Evolutionary conservation across 371 early-diverging fungal species (phyloP).

Genomic region (Entomophthora muscae): DNA sequence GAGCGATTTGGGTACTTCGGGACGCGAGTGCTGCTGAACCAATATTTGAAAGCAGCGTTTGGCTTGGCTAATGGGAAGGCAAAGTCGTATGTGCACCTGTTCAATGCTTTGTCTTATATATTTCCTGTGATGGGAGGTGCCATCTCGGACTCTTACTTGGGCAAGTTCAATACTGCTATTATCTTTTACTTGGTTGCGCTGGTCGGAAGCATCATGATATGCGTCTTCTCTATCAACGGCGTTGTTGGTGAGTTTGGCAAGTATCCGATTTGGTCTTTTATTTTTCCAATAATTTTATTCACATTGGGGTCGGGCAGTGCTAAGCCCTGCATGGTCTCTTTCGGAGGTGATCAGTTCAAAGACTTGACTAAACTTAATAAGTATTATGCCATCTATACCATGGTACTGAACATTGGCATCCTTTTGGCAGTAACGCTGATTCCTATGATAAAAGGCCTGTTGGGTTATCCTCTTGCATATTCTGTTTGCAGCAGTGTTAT

Average conservation of each 20-base stretch:
- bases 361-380: background rate
- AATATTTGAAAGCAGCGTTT: too few species aligned
- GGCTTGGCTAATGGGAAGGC: too few species aligned
- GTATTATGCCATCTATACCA: slow-evolving; percentile 2
- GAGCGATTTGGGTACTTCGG: too few species aligned
- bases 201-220: background rate
- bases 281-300: background rate
- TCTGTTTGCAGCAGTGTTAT: background rate
- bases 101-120: slow-evolving; percentile 34
- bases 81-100: too few species aligned
- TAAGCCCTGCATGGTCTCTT: slow-evolving; percentile 26
- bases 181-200: background rate
- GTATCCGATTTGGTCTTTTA: background rate
- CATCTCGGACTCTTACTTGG: too few species aligned
- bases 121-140: slow-evolving; percentile 41
- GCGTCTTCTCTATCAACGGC: slow-evolving; percentile 8
- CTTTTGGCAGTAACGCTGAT: background rate
- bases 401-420: background rate
- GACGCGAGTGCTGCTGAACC: too few species aligned
- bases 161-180: slow-evolving; percentile 45
- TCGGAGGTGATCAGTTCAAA: slow-evolving; percentile 27
- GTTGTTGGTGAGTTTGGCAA: too few species aligned
- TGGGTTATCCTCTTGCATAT: slow-evolving; percentile 1
- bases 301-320: slow-evolving; percentile 27
- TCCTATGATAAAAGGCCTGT: background rate